These are phyloP conservation scores for Perkinsus olseni DNA, from an alignment of 169 alveolate genomes.

Conservation along the genomic window DNA sequence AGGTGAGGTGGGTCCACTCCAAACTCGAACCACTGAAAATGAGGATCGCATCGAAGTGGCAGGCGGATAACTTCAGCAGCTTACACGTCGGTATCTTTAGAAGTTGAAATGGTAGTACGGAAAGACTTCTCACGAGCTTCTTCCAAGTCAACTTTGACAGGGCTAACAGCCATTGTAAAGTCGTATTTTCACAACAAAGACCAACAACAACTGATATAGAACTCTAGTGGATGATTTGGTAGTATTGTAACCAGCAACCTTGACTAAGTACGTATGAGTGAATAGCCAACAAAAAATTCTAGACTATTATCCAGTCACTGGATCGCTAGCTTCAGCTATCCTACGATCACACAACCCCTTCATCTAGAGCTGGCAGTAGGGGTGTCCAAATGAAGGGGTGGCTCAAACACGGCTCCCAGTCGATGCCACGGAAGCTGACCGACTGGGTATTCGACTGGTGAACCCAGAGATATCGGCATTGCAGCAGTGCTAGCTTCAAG, in stretches of 20 bases:
- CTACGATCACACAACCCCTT: no score
- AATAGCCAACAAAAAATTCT: no score
- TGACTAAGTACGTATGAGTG: background rate
- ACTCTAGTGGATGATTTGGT: background rate
- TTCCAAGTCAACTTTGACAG: background rate
- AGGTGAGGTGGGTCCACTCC: background rate
- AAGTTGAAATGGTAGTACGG: background rate
- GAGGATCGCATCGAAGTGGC: background rate
- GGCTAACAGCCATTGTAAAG: background rate
- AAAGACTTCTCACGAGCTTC: background rate
- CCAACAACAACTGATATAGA: background rate
- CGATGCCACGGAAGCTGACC: no score
- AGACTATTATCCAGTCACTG: no score
- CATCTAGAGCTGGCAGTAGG: no score
- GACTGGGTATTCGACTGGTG: no score
- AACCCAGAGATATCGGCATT: no score
- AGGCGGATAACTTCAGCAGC: background rate
- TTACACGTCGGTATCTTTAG: background rate
- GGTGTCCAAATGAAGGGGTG: no score
- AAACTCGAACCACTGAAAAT: background rate
- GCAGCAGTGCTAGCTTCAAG: no score
- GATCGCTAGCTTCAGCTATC: no score
- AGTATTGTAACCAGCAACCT: background rate
- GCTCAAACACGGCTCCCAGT: no score
- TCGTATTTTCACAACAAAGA: background rate